These are phyloP conservation scores for Heterobasidion annosum DNA, from an alignment of 1,284 basidiomycete genomes.

Conservation along the genomic window DNA sequence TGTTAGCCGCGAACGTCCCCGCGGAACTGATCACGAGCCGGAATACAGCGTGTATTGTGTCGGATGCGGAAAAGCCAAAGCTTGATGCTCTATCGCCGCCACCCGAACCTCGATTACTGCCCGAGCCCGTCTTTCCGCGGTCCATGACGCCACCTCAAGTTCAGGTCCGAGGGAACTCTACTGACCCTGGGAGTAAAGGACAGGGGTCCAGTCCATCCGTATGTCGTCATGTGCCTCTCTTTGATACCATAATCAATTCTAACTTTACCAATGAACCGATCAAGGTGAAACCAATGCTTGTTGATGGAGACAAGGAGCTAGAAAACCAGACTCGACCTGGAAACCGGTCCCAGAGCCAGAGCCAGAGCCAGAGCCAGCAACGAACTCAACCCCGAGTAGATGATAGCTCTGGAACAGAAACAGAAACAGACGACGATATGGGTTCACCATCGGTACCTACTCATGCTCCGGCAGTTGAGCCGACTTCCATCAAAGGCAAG, in stretches of 20 bases:
- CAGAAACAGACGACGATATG: no score
- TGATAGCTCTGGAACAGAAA: background rate
- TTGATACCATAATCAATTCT: background rate
- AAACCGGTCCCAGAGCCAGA: background rate
- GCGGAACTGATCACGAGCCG: background rate
- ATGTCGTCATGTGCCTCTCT: background rate
- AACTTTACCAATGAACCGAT: background rate
- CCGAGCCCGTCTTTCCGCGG: background rate
- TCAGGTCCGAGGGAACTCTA: background rate
- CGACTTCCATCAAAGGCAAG: no score
- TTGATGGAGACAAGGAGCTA: background rate
- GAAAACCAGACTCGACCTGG: background rate
- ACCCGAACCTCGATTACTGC: background rate
- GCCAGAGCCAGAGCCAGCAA: background rate
- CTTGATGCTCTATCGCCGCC: constrained; percentile 13
- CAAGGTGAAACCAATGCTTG: background rate
- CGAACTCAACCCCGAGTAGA: background rate
- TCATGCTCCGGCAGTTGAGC: no score
- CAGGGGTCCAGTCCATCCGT: background rate
- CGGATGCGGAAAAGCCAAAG: constrained; percentile 15
- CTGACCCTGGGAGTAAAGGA: background rate
- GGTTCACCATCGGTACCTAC: no score
- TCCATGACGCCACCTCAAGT: background rate
- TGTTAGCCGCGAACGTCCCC: background rate
- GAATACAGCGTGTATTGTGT: constrained; percentile 19